phyloP scores from a whole-genome alignment of 2,329 filamentous ascomycete genomes.

The Colletotrichum lupini region DNA sequence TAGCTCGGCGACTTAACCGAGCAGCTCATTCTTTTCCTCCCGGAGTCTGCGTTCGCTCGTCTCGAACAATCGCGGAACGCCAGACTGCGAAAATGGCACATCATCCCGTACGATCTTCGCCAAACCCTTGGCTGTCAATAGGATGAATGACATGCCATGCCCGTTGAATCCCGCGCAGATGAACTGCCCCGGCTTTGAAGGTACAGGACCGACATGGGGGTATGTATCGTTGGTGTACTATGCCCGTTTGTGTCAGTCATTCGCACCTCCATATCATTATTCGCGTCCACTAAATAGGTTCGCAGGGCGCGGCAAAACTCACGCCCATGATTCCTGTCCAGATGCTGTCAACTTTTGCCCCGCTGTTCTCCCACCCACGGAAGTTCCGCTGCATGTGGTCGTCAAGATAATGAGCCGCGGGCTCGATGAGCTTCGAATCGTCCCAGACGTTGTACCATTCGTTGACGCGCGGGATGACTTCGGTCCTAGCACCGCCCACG shows the following conservation, averaged over 20 bases:
- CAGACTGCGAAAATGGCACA: conserved; percentile 47
- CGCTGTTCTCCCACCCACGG: conserved; percentile 56
- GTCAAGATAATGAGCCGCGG: conserved; percentile 53
- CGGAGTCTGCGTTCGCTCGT: conserved; percentile 44
- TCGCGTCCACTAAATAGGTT: neutral
- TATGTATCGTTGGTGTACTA: conserved; percentile 29
- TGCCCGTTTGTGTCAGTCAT: conserved; percentile 53
- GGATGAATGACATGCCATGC: conserved; percentile 61
- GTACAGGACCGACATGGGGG: conserved; percentile 43
- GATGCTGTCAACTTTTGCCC: conserved; percentile 46
- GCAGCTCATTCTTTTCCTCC: conserved; percentile 1
- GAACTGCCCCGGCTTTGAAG: conserved; percentile 51
- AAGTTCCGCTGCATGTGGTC: conserved; percentile 58
- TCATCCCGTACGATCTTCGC: conserved; percentile 50
- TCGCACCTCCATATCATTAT: conserved; percentile 12
- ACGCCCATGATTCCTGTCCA: conserved; percentile 53
- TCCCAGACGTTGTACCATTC: conserved; percentile 57
- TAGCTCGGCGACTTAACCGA: neutral
- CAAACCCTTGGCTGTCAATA: conserved; percentile 51
- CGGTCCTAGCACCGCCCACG: conserved; percentile 50
- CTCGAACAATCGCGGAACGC: conserved; percentile 51
- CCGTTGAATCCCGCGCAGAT: conserved; percentile 61
- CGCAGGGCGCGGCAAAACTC: conserved; percentile 25
- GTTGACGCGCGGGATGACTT: conserved; percentile 27
- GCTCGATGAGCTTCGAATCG: conserved; percentile 52